phyloP scores from a whole-genome alignment of 768 basidiomycete genomes.

The Suillus subaureus region DNA sequence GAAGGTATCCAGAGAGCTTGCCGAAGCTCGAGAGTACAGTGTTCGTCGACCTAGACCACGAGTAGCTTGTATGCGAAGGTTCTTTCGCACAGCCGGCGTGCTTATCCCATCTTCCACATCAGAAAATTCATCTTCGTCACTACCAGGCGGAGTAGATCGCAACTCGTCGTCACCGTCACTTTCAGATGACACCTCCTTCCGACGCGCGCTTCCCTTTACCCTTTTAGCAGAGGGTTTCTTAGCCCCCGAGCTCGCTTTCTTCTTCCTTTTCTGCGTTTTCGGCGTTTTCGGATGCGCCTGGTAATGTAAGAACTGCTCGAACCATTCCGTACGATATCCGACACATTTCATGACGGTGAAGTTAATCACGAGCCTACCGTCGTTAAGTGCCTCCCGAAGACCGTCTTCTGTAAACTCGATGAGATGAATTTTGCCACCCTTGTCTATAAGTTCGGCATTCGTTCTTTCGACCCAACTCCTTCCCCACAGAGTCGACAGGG shows the following conservation, averaged over 20 bases:
- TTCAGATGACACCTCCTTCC: background rate
- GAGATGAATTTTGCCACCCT: constrained; percentile 1
- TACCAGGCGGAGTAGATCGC: background rate
- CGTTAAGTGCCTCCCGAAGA: constrained; percentile 16
- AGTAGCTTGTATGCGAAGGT: background rate
- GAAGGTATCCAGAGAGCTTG: background rate
- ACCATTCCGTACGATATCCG: constrained; percentile 24
- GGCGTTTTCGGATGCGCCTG: constrained; percentile 18
- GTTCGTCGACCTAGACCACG: background rate
- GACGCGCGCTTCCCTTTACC: background rate
- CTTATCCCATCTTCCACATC: background rate
- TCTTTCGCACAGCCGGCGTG: background rate
- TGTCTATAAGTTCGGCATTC: constrained; percentile 6
- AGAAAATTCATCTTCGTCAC: constrained; percentile 19
- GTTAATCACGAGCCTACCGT: constrained; percentile 19
- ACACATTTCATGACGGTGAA: constrained; percentile 24
- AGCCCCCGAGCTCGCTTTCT: background rate
- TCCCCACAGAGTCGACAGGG: constrained; percentile 5
- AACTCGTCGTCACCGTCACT: constrained; percentile 15
- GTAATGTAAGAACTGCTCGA: constrained; percentile 17
- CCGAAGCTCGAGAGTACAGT: background rate
- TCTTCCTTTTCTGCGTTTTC: constrained; percentile 1
- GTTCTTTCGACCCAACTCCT: constrained; percentile 6
- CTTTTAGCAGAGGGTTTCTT: background rate
- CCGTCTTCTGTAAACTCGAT: constrained; percentile 10